These are phyloP conservation scores for Didymella pomorum DNA, from an alignment of 2,329 filamentous ascomycete species.

Conservation along the genomic window DNA sequence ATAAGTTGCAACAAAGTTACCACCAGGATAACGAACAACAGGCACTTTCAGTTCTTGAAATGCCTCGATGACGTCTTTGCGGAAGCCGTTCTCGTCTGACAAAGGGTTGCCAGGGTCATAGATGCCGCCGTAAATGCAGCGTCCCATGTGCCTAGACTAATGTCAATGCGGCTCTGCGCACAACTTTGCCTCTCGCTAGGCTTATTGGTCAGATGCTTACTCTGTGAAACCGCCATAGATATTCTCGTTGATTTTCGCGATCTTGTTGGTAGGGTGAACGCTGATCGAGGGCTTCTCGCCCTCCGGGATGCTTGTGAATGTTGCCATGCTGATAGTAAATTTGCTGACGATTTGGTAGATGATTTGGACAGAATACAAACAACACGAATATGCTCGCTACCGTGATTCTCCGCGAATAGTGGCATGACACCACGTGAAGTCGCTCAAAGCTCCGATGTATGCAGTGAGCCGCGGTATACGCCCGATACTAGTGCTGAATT, in stretches of 20 bases:
- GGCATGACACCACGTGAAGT: slow-evolving; percentile 21
- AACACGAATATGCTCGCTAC: not conserved
- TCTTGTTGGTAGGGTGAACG: slow-evolving; percentile 68
- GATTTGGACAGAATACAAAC: slow-evolving; percentile 7
- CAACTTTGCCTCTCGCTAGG: slow-evolving; percentile 16
- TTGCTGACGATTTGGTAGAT: slow-evolving; percentile 4
- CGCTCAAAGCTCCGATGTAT: slow-evolving; percentile 22
- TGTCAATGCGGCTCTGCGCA: slow-evolving; percentile 32
- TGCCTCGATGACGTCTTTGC: slow-evolving; percentile 73
- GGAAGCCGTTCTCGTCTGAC: slow-evolving; percentile 78
- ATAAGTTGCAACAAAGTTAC: slow-evolving; percentile 85
- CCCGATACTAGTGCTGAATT: slow-evolving; percentile 10
- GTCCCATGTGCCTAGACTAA: slow-evolving; percentile 76
- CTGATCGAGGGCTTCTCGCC: slow-evolving; percentile 69
- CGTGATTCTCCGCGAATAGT: slow-evolving; percentile 7
- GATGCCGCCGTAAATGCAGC: slow-evolving; percentile 87
- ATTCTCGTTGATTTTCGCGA: slow-evolving; percentile 79
- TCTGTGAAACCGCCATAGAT: slow-evolving; percentile 88
- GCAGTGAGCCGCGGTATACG: slow-evolving; percentile 10
- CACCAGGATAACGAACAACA: slow-evolving; percentile 81
- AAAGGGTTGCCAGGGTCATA: slow-evolving; percentile 79
- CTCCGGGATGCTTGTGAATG: slow-evolving; percentile 72
- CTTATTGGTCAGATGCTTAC: slow-evolving; percentile 57
- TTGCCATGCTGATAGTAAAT: slow-evolving; percentile 64
- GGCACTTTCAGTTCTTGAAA: slow-evolving; percentile 78